phyloP scores from a whole-genome alignment of 2,329 filamentous ascomycete species.

The Polychaeton citri region DNA sequence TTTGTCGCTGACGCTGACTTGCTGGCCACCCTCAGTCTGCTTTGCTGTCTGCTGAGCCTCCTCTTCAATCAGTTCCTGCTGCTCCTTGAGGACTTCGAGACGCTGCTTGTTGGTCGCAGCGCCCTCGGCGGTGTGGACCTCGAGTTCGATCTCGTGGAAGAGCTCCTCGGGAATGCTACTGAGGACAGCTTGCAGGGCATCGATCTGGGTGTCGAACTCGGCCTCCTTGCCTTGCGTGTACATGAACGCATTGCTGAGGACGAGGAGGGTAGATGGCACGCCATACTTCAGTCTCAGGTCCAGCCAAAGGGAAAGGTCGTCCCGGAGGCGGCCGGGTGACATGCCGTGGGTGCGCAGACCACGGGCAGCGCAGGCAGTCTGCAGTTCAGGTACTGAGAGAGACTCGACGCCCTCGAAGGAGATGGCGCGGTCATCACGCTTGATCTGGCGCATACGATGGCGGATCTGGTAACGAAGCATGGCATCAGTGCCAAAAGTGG shows the following conservation, averaged over 20 bases:
- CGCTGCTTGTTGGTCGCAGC: slow-evolving; percentile 98
- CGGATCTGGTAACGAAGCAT: slow-evolving; percentile 96
- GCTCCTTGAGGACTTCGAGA: slow-evolving; percentile 94
- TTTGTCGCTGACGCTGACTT: slow-evolving; percentile 48
- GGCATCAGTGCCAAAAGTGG: slow-evolving; percentile 91
- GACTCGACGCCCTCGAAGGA: slow-evolving; percentile 86
- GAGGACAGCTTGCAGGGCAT: slow-evolving; percentile 81
- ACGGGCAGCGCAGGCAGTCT: slow-evolving; percentile 80
- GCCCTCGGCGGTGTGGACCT: slow-evolving; percentile 92
- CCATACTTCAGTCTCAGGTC: slow-evolving; percentile 86
- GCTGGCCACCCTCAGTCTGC: slow-evolving; percentile 58
- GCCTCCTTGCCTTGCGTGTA: slow-evolving; percentile 77
- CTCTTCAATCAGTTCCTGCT: slow-evolving; percentile 94
- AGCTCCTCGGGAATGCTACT: slow-evolving; percentile 94
- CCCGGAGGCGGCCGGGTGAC: slow-evolving; percentile 72
- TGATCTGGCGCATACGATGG: slow-evolving; percentile 97
- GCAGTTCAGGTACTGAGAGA: slow-evolving; percentile 83
- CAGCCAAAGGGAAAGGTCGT: slow-evolving; percentile 87
- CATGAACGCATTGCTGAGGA: slow-evolving; percentile 95
- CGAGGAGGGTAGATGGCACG: slow-evolving; percentile 89
- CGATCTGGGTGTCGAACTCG: slow-evolving; percentile 79
- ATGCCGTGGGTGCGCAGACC: slow-evolving; percentile 88
- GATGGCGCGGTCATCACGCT: slow-evolving; percentile 91
- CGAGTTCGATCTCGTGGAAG: slow-evolving; percentile 98
- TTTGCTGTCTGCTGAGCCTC: slow-evolving; percentile 85